These are phyloP conservation scores for Ceriops tagal DNA, from an alignment of 345 rosid species.

Conservation along the genomic window DNA sequence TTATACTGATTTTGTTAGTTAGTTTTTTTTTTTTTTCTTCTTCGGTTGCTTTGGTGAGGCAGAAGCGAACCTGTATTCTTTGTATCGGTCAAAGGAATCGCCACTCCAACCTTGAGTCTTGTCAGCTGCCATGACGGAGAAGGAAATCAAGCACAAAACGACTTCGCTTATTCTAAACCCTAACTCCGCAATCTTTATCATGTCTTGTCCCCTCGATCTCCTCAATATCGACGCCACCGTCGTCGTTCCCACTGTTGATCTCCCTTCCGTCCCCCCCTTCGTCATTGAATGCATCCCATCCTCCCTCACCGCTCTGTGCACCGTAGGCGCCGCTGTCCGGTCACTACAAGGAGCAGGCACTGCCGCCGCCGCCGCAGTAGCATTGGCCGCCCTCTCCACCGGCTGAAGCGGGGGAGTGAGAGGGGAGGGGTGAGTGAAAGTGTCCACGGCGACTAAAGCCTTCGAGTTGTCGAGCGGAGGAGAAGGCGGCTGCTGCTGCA, in stretches of 20 bases:
- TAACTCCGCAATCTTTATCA: slow-evolving; percentile 41
- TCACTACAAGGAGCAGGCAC: slow-evolving; percentile 4
- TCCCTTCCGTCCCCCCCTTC: slow-evolving; percentile 31
- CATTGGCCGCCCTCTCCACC: slow-evolving; percentile 17
- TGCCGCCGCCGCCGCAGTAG: slow-evolving; percentile 26
- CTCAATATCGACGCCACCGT: slow-evolving; percentile 24
- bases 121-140: slow-evolving; percentile 94
- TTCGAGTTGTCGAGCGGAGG: slow-evolving; percentile 37
- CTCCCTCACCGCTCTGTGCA: slow-evolving; percentile 47
- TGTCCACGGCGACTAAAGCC: slow-evolving; percentile 50
- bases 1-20: no score
- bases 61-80: slow-evolving; percentile 66
- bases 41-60: not conserved
- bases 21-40: no score
- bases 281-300: slow-evolving; percentile 18
- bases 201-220: slow-evolving; percentile 39
- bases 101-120: slow-evolving; percentile 98
- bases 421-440: slow-evolving; percentile 47
- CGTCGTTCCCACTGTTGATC: slow-evolving; percentile 18
- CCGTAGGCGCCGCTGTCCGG: slow-evolving; percentile 15
- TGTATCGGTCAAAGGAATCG: slow-evolving; percentile 90
- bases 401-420: slow-evolving; percentile 34
- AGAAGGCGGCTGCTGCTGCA: not conserved
- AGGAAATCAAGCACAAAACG: slow-evolving; percentile 77
- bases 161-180: slow-evolving; percentile 66